A percentile compares a stretch with the other conserved stretches of the same genome.
These are phyloP conservation scores for Mortierella sp. DNA, from an alignment of 371 early-diverging fungal species.

Conservation along the genomic window DNA sequence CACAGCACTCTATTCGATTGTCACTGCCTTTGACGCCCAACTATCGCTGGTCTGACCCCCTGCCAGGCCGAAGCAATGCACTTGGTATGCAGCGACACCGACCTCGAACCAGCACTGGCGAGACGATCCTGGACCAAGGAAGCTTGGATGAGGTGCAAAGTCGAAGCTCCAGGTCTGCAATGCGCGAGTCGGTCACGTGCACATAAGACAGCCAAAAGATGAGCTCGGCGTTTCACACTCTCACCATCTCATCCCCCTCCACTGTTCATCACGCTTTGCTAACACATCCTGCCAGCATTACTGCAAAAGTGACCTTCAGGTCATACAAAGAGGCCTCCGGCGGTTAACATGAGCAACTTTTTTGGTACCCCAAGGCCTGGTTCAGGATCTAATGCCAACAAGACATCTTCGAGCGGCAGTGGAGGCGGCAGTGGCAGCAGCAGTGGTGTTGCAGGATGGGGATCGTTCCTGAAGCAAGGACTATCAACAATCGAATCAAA, in stretches of 20 bases:
- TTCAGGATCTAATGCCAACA: constrained; percentile 32
- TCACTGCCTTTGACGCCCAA: constrained; percentile 62
- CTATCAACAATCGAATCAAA: constrained; percentile 82
- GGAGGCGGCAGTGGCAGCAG: constrained; percentile 10
- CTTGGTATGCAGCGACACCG: constrained; percentile 64
- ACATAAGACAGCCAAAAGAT: no score
- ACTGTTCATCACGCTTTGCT: no score
- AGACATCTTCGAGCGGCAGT: constrained; percentile 18
- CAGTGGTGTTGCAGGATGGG: constrained; percentile 57
- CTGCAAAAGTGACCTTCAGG: constrained; percentile 8
- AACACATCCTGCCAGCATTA: background rate
- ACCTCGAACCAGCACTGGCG: constrained; percentile 57
- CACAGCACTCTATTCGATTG: no score
- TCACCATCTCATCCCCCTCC: no score
- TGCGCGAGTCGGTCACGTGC: constrained; percentile 50
- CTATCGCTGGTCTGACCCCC: no score
- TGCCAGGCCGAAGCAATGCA: constrained; percentile 63
- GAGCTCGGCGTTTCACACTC: no score
- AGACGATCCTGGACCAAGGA: constrained; percentile 47
- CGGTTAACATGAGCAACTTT: constrained; percentile 34
- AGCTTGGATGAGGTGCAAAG: constrained; percentile 66
- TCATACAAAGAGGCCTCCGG: background rate
- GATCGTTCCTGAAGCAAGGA: constrained; percentile 79
- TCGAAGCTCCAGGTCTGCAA: constrained; percentile 62
- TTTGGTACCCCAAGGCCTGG: constrained; percentile 27